Evolutionary conservation across 768 basidiomycete genomes (phyloP), one percentile per base, ranked within the genome.

Genomic region (Sporobolomyces phaffii): DNA sequence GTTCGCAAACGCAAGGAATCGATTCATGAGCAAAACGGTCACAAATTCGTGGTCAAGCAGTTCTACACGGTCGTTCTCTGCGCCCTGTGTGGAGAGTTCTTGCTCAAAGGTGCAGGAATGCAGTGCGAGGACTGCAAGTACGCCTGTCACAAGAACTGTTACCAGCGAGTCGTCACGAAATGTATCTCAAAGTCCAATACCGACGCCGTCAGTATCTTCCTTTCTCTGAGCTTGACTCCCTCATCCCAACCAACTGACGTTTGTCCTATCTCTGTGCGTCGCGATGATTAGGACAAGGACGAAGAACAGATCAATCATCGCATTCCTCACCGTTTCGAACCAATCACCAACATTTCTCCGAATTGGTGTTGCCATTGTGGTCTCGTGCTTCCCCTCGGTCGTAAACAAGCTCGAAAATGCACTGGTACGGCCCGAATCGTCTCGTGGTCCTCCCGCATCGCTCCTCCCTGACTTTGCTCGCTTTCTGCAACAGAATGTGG

Each of bases 301-400:
- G 94, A 89, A 78, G 94, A 98, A 78, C 53, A 61, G 80, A 92
- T 98, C 78, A 98, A 99, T 75, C 96, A 99, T 79, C 89, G 96
- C 58, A 98, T 99, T 74, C 96, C 96, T 59, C 96, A 99, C 79
- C 87, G 96, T 26, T 99, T 99, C 80, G 91, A 93, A 73, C 87
- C 93, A 22, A 85, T 96, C 74, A 97, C 92, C 68, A 98, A 96
- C 78, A 87, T 98, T 62, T 90, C 91, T 48, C 90, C 96, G 22
- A 97, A 94, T 75, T 99, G 96, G 96, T 99, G 96, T 78, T 99
- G 96, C 77, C 96, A 99, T 78, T 99, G 96, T 77, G 96, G 96
- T 69, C 57, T 73, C 50, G 96, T 93, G 75, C 93, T 99, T 84
- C 93, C 96, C 61, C 84, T 98, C 52, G 94, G 94, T 57, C 86